Conservation (phyloP, 345 rosid species). For the Hibiscus trionum region DNA sequence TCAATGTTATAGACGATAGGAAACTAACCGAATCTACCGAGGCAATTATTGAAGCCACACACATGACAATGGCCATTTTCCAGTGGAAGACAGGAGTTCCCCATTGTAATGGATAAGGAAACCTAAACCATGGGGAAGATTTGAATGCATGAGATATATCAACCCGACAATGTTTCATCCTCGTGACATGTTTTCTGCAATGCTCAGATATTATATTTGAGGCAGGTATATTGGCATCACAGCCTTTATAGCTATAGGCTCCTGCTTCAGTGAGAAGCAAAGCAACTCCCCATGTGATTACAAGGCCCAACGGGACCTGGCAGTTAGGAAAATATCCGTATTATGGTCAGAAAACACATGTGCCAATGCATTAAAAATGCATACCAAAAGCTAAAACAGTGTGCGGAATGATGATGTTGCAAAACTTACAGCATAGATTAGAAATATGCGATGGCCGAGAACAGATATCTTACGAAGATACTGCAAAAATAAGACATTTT, state of each 20-base stretch:
- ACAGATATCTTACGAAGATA: slow-evolving; percentile 91
- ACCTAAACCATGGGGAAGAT: slow-evolving; percentile 92
- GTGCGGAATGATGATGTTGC: background rate
- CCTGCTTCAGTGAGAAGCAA: slow-evolving; percentile 88
- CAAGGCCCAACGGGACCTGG: slow-evolving; percentile 94
- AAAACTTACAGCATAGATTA: slow-evolving; percentile 77
- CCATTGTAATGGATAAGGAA: slow-evolving; percentile 98
- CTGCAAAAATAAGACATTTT: slow-evolving; percentile 38
- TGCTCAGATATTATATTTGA: slow-evolving; percentile 73
- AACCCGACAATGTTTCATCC: slow-evolving; percentile 80
- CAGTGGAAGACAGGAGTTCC: slow-evolving; percentile 85
- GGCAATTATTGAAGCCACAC: slow-evolving; percentile 69
- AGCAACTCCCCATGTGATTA: slow-evolving; percentile 85
- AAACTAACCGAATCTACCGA: slow-evolving; percentile 87
- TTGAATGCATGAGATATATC: slow-evolving; percentile 80
- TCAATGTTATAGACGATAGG: slow-evolving; percentile 16
- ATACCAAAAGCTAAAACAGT: background rate
- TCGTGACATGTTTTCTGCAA: slow-evolving; percentile 79
- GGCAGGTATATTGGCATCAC: slow-evolving; percentile 74
- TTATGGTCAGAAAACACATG: background rate
- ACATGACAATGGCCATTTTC: slow-evolving; percentile 94
- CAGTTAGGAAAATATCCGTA: slow-evolving; percentile 7
- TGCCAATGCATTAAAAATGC: background rate
- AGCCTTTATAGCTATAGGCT: slow-evolving; percentile 72
- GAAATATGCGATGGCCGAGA: slow-evolving; percentile 86